Percentiles rank a stretch among this genome's conserved stretches.
Evolutionary conservation across 768 basidiomycete species (phyloP).

Genomic region (Pleurotus pulmonarius): DNA sequence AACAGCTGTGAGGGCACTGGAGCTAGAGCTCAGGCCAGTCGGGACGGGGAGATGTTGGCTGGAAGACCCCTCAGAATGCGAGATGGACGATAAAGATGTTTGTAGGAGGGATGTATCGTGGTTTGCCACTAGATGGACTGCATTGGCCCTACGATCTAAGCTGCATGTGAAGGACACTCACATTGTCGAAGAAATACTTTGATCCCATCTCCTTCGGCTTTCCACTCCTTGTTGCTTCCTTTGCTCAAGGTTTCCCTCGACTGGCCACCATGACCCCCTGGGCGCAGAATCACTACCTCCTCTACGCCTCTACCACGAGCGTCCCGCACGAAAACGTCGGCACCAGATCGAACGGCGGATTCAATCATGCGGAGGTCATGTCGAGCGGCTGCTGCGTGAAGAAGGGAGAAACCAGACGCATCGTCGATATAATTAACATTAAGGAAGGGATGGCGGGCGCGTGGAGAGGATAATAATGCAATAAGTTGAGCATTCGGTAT

Average conservation of each 20-base stretch:
- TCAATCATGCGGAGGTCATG: conserved; percentile 81
- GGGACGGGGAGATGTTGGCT: neutral
- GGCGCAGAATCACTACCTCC: conserved; percentile 1
- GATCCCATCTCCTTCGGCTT: conserved; percentile 62
- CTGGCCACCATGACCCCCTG: neutral
- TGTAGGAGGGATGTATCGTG: conserved; percentile 68
- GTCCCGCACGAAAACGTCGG: conserved; percentile 86
- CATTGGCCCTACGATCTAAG: no score
- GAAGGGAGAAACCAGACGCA: conserved; percentile 67
- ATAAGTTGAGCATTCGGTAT: conserved; percentile 41
- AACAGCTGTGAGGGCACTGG: conserved; percentile 25
- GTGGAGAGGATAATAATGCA: conserved; percentile 62
- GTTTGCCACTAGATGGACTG: conserved; percentile 56
- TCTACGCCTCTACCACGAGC: conserved; percentile 42
- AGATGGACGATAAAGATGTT: neutral
- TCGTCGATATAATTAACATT: conserved; percentile 65
- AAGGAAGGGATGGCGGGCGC: conserved; percentile 70
- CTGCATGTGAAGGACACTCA: conserved; percentile 30
- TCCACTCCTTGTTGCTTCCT: neutral
- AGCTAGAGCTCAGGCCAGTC: neutral
- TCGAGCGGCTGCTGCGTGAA: conserved; percentile 84
- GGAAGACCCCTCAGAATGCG: neutral
- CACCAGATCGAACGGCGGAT: conserved; percentile 79
- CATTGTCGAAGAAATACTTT: conserved; percentile 82
- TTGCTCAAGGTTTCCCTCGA: conserved; percentile 10